Base-by-base conservation (phyloP, 1,139 yeast species). In the Protomyces lactucae-debilis region DNA sequence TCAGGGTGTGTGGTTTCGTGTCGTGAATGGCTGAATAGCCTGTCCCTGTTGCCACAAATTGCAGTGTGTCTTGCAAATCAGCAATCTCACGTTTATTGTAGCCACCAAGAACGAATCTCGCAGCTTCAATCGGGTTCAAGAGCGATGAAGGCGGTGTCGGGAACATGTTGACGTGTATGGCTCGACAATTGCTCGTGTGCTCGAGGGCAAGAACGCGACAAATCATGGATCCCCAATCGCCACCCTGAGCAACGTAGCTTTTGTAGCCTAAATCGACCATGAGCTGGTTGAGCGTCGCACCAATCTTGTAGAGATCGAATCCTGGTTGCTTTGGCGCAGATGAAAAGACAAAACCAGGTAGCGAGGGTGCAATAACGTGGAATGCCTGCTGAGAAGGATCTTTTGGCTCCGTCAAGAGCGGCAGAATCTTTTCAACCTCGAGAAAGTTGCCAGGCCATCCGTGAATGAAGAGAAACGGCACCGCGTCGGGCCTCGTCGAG, bases 391-490 rank as follows among this genome's bases (percentile, higher is more conserved):
- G 18, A 6, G 56, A 40, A 14, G 61, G n/a, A 18, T 61, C 65
- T 18, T 10, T 36, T 6, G 65, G 65, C 14, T 56, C 65, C 8
- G 65, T 61, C 53, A 61, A 40, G 36, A 51, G 40, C 25, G 56
- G 61, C 36, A 61, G 57, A n/a, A 61, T 55, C 57, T 61, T 61
- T 39, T 55, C 56, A 2, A 61, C 61, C 40, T 61, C 65, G 25
- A 55, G 28, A 36, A 61, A 61, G 48, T 61, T 61, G 35, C 65
- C 65, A 3, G 65, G 65, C 65, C 65, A 61, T 12, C 65, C 65
- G 37, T 61, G 65, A 14, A 55, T 43, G 28, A 61, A 61, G 12
- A 61, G 12, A 18, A 61, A 37, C 4, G 65, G 65, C 3, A 61
- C 56, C 43, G 65, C 65, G 32, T 56, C 52, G 12, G 56, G 55